phyloP scores from a whole-genome alignment of 805 yeast species.

The Candida yuanshanica region DNA sequence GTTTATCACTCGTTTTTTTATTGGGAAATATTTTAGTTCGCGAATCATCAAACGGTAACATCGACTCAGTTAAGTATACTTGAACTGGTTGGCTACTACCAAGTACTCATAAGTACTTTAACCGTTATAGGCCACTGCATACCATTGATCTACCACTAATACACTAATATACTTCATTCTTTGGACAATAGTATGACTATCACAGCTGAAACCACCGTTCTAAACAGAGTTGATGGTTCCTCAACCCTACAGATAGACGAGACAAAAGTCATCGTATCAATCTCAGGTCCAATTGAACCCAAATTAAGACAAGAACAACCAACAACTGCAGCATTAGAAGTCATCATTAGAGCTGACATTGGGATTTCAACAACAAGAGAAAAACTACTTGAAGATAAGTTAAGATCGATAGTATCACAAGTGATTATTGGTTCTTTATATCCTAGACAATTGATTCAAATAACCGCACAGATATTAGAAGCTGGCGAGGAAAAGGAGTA shows the following conservation, averaged over 20 bases:
- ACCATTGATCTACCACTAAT: no score
- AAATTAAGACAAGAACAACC: conserved; percentile 81
- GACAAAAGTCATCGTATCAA: conserved; percentile 64
- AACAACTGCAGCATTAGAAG: conserved; percentile 67
- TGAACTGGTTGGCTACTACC: no score
- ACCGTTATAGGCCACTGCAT: no score
- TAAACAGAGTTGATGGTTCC: conserved; percentile 77
- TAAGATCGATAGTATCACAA: conserved; percentile 55
- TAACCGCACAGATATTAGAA: conserved; percentile 60
- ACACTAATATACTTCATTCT: no score
- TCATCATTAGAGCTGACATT: conserved; percentile 68
- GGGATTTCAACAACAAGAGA: conserved; percentile 79
- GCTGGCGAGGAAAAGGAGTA: conserved; percentile 38
- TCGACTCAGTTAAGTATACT: no score
- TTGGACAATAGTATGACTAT: conserved; percentile 5
- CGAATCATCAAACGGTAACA: no score
- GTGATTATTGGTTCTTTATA: conserved; percentile 56
- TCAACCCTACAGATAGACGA: conserved; percentile 47
- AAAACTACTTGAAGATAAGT: conserved; percentile 63
- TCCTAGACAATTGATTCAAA: conserved; percentile 75
- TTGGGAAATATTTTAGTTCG: no score
- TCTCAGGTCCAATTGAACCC: conserved; percentile 89
- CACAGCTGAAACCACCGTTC: conserved; percentile 15
- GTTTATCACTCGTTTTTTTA: no score
- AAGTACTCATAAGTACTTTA: no score